Percentiles rank a stretch among this genome's conserved stretches.
Evolutionary conservation across 352 stramenopile genomes (phyloP).

Genomic region (Pythium brassicae): DNA sequence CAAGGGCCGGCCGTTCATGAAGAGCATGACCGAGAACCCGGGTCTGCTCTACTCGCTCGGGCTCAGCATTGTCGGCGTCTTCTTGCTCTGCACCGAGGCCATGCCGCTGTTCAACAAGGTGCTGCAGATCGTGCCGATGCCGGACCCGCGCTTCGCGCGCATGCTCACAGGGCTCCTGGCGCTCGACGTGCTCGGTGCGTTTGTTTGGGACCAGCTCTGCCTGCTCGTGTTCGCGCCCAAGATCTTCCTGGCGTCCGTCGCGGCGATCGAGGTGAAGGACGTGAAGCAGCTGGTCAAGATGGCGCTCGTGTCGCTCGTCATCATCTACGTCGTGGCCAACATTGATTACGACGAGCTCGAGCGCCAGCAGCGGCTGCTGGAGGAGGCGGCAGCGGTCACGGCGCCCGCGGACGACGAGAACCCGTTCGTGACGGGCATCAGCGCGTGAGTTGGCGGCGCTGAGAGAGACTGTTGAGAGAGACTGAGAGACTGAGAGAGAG

Average conservation of each 20-base stretch:
- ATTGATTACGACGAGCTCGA: slow-evolving; percentile 90
- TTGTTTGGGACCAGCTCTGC: slow-evolving; percentile 84
- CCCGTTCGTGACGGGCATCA: slow-evolving; percentile 15
- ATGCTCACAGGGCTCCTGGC: slow-evolving; percentile 77
- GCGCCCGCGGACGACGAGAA: slow-evolving; percentile 13
- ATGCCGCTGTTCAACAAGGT: slow-evolving; percentile 92
- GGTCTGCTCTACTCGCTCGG: slow-evolving; percentile 92
- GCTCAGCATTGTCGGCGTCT: slow-evolving; percentile 81
- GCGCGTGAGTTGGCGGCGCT: slow-evolving; percentile 2
- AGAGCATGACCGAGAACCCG: slow-evolving; percentile 96
- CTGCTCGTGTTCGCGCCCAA: slow-evolving; percentile 82
- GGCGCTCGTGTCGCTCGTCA: slow-evolving; percentile 67
- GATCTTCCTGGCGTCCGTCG: slow-evolving; percentile 81
- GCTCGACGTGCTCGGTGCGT: slow-evolving; percentile 82
- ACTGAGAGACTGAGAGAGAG: background rate
- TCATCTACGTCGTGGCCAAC: slow-evolving; percentile 87
- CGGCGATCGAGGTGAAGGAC: slow-evolving; percentile 74
- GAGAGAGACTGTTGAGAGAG: background rate
- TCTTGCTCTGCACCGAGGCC: slow-evolving; percentile 90
- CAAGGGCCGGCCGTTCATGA: slow-evolving; percentile 97
- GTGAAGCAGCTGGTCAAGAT: slow-evolving; percentile 84
- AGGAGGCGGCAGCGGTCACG: slow-evolving; percentile 34
- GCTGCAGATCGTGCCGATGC: slow-evolving; percentile 91
- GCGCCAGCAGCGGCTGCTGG: slow-evolving; percentile 78
- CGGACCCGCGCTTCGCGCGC: slow-evolving; percentile 78